These are phyloP conservation scores for Talaromyces islandicus DNA, from an alignment of 2,329 filamentous ascomycete genomes.

Conservation along the genomic window DNA sequence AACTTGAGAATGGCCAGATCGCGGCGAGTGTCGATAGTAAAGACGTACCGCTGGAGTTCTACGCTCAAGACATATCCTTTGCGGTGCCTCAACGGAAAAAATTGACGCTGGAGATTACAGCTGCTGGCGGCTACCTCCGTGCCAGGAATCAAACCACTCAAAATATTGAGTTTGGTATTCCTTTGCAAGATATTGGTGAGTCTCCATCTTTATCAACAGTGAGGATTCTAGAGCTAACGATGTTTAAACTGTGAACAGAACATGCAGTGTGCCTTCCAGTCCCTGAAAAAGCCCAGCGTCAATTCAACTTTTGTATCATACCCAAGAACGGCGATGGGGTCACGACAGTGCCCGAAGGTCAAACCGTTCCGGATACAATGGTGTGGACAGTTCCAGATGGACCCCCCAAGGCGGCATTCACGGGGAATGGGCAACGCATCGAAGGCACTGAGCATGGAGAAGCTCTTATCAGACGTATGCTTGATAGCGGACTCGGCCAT, in stretches of 20 bases:
- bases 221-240: not conserved
- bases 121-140: constrained; percentile 37
- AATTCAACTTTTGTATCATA: constrained; percentile 58
- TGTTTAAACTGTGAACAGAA: constrained; percentile 27
- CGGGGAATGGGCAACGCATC: constrained; percentile 38
- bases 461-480: constrained; percentile 34
- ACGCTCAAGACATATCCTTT: constrained; percentile 54
- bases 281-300: constrained; percentile 58
- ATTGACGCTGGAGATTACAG: constrained; percentile 53
- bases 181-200: constrained; percentile 45
- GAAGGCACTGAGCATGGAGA: constrained; percentile 42
- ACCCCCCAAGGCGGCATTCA: constrained; percentile 39
- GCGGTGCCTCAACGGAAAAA: constrained; percentile 60
- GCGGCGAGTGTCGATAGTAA: constrained; percentile 26
- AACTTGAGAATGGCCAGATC: constrained; percentile 37
- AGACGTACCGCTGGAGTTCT: constrained; percentile 34
- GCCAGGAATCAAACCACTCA: constrained; percentile 46
- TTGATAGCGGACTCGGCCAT: constrained; percentile 45
- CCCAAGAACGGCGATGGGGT: constrained; percentile 48
- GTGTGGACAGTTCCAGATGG: constrained; percentile 57
- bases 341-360: constrained; percentile 37
- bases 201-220: constrained; percentile 2
- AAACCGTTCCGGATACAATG: constrained; percentile 46
- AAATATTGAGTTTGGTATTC: constrained; percentile 49
- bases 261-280: constrained; percentile 58